phyloP scores from a whole-genome alignment of 73 alveolate species.

The Strombidium stylifer region DNA sequence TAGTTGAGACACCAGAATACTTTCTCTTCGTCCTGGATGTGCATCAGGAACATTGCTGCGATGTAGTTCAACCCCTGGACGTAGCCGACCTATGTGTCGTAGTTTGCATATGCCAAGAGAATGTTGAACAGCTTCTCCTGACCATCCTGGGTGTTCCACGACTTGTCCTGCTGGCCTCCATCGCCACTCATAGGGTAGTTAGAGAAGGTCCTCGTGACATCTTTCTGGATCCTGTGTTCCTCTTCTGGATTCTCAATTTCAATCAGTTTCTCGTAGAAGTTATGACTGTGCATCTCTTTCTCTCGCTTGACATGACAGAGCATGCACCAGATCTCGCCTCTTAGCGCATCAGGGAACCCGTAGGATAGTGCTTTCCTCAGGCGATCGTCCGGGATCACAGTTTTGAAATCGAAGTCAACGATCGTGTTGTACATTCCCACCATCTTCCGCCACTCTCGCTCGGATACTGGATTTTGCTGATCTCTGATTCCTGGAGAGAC shows the following conservation, averaged over 20 bases:
- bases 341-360: conserved; percentile 1
- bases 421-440: background rate
- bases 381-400: background rate
- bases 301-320: background rate
- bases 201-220: conserved; percentile 35
- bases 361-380: background rate
- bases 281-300: background rate
- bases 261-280: background rate
- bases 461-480: too few relatives aligned
- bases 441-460: background rate
- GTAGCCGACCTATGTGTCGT: conserved; percentile 55
- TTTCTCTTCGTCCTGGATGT: conserved; percentile 45
- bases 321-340: conserved; percentile 33
- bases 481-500: background rate
- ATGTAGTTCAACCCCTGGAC: conserved; percentile 61
- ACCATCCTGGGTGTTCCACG: too few relatives aligned
- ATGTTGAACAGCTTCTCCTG: conserved; percentile 27
- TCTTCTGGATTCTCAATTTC: conserved; percentile 1
- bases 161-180: background rate
- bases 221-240: conserved; percentile 10
- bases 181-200: conserved; percentile 6
- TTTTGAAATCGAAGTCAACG: background rate
- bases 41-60: conserved; percentile 48
- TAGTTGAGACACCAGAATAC: conserved; percentile 40
- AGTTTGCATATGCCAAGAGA: conserved; percentile 49